These are phyloP conservation scores for Sclerotiophoma versabilis DNA, from an alignment of 2,329 filamentous ascomycete species.

Conservation along the genomic window DNA sequence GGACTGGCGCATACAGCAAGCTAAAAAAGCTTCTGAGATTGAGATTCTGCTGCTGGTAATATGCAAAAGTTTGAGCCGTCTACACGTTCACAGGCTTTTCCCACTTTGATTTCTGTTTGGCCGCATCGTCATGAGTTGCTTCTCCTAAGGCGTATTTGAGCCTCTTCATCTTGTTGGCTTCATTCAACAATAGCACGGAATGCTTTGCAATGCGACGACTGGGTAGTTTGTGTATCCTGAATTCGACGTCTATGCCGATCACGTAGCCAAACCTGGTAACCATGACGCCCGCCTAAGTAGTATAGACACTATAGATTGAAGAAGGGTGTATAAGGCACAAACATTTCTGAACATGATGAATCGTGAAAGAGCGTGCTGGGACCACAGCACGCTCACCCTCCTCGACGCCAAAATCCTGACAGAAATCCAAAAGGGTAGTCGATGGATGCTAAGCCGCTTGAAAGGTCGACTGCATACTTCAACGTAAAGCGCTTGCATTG, in stretches of 20 bases:
- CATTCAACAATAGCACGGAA: neutral
- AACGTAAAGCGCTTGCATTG: neutral
- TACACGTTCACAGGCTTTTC: too few species aligned
- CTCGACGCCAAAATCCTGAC: neutral
- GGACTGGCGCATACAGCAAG: too few species aligned
- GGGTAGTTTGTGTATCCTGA: neutral
- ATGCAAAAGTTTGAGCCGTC: too few species aligned
- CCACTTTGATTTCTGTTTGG: too few species aligned
- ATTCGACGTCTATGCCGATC: conserved; percentile 20
- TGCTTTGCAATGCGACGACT: too few species aligned
- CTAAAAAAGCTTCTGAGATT: too few species aligned
- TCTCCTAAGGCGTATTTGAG: too few species aligned
- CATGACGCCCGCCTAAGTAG: conserved; percentile 21
- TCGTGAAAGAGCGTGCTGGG: conserved; percentile 9
- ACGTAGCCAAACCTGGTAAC: conserved; percentile 13
- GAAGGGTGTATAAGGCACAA: conserved; percentile 31
- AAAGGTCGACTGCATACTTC: neutral
- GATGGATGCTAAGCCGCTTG: conserved; percentile 1
- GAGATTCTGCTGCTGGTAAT: too few species aligned
- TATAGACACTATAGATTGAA: conserved; percentile 36
- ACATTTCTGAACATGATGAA: conserved; percentile 26
- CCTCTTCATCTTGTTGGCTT: too few species aligned
- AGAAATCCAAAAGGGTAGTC: conserved; percentile 10
- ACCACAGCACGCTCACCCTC: conserved; percentile 1
- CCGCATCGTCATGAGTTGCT: too few species aligned